These are phyloP conservation scores for Penicillium subrubescens DNA, from an alignment of 495 filamentous ascomycete species.

Conservation along the genomic window DNA sequence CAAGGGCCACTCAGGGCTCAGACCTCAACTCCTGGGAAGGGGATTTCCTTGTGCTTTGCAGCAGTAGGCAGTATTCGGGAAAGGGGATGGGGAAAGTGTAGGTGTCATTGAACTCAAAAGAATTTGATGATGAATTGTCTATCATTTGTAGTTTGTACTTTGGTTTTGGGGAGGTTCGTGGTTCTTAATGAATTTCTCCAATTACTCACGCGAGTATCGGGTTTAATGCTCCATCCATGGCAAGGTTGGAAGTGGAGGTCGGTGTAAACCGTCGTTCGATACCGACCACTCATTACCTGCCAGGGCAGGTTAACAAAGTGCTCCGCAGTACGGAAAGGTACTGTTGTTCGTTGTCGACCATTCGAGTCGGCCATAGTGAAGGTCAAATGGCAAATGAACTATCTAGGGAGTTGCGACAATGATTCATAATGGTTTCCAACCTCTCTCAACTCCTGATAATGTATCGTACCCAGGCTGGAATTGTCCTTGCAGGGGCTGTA, in stretches of 20 bases:
- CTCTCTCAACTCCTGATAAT: not conserved
- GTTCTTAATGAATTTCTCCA: not conserved
- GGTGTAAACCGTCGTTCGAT: constrained; percentile 20
- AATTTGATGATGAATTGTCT: not conserved
- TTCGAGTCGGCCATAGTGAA: not conserved
- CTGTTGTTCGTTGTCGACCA: not conserved
- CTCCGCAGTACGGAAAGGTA: not conserved
- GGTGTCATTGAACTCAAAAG: constrained; percentile 1
- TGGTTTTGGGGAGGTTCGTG: not conserved
- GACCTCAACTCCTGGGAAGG: constrained; percentile 14
- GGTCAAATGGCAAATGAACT: not conserved
- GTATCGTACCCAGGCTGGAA: constrained; percentile 4
- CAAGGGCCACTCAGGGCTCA: constrained; percentile 29
- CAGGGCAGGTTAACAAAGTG: not conserved
- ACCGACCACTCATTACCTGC: not conserved
- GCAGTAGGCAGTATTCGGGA: not conserved
- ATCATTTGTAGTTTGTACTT: not conserved
- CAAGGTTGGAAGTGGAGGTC: constrained; percentile 19
- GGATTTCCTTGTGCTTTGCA: constrained; percentile 1
- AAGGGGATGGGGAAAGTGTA: not conserved
- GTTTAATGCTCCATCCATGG: constrained; percentile 1
- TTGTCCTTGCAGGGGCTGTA: constrained; percentile 30
- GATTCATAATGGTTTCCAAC: constrained; percentile 24
- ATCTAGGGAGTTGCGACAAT: not conserved
- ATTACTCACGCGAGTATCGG: constrained; percentile 1